Evolutionary conservation across 1,284 basidiomycete genomes (phyloP).

Genomic region (Ustilago sp.): DNA sequence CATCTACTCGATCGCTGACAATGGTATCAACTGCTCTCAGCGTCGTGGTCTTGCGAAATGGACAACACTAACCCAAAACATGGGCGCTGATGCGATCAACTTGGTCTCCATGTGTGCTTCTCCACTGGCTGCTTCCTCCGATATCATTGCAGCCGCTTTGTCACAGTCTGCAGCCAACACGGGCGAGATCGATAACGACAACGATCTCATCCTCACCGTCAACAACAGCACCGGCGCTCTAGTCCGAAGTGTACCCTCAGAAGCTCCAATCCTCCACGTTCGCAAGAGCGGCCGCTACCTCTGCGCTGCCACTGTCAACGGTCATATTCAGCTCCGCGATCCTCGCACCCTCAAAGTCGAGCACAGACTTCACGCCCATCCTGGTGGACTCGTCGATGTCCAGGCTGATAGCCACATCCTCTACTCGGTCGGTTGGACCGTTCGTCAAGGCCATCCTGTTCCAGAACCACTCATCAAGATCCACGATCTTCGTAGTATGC

Average conservation of each 20-base stretch:
- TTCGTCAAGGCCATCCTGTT: conserved; percentile 82
- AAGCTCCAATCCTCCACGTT: conserved; percentile 62
- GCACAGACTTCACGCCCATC: conserved; percentile 65
- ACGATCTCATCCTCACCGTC: conserved; percentile 60
- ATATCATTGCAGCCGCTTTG: conserved; percentile 63
- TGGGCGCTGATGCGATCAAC: conserved; percentile 43
- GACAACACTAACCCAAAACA: conserved; percentile 46
- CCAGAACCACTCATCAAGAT: conserved; percentile 93
- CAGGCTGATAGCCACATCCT: conserved; percentile 66
- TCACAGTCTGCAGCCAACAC: conserved; percentile 44
- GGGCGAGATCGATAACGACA: conserved; percentile 44
- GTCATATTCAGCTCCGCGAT: conserved; percentile 67
- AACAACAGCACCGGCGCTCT: conserved; percentile 61
- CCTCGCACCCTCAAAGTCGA: conserved; percentile 64
- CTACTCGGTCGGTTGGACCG: conserved; percentile 68
- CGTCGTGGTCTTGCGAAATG: conserved; percentile 70
- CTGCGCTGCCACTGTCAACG: conserved; percentile 59
- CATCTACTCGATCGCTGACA: conserved; percentile 68
- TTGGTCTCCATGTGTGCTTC: conserved; percentile 65
- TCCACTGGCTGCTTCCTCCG: conserved; percentile 60
- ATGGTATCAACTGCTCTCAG: conserved; percentile 69
- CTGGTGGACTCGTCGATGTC: conserved; percentile 68
- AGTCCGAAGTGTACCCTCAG: conserved; percentile 57
- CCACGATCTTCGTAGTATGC: conserved; percentile 87
- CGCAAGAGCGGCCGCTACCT: conserved; percentile 57